These are phyloP conservation scores for Panicum hallii DNA, from an alignment of 202 grass and related monocot genomes.

Conservation along the genomic window DNA sequence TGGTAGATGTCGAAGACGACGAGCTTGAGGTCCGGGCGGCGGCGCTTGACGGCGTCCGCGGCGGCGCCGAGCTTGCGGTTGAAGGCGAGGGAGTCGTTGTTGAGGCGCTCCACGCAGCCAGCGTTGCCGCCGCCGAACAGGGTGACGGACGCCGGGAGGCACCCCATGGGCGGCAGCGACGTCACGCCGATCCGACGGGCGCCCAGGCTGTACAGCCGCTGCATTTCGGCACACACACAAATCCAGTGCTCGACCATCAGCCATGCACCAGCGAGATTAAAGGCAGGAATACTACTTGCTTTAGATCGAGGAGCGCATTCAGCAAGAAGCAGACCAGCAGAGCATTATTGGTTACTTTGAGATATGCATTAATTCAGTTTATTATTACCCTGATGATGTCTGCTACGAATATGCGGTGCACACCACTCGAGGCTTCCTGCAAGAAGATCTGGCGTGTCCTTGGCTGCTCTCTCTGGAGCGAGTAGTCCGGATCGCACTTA, in stretches of 20 bases:
- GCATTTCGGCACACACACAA: neutral
- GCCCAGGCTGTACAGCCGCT: constrained; percentile 73
- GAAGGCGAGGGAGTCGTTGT: constrained; percentile 71
- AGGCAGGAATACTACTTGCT: too few relatives aligned
- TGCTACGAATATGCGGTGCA: too few relatives aligned
- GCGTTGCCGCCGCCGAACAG: constrained; percentile 64
- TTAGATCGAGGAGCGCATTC: too few relatives aligned
- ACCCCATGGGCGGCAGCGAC: constrained; percentile 84
- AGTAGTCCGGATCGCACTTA: constrained; percentile 19
- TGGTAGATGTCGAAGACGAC: constrained; percentile 88
- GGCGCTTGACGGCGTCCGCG: constrained; percentile 51
- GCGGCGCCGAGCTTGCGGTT: constrained; percentile 69
- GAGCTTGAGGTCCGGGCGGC: constrained; percentile 72
- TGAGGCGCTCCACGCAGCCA: constrained; percentile 68
- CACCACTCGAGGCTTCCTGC: neutral
- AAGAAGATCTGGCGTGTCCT: neutral
- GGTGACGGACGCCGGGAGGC: constrained; percentile 76
- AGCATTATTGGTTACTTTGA: too few relatives aligned
- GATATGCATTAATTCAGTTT: too few relatives aligned
- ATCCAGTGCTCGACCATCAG: too few relatives aligned
- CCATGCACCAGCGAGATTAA: too few relatives aligned
- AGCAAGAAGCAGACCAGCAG: too few relatives aligned
- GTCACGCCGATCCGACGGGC: constrained; percentile 91
- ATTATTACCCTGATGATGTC: too few relatives aligned
- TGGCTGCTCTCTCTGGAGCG: neutral